These are phyloP conservation scores for Talaromyces marneffei DNA, from an alignment of 2,329 filamentous ascomycete species.

Conservation along the genomic window DNA sequence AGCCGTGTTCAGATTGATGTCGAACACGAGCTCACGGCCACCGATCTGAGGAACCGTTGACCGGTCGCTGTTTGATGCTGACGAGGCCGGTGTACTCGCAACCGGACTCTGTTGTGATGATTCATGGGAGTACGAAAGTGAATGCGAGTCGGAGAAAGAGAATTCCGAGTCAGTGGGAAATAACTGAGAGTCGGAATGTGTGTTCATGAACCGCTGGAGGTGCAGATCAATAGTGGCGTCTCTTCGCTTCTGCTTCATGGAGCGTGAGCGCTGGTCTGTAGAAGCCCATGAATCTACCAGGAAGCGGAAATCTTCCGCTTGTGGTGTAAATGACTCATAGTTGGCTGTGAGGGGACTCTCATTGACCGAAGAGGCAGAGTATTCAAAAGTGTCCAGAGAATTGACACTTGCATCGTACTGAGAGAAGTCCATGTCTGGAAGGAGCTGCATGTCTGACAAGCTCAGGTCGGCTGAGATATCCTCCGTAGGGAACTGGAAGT, in stretches of 20 bases:
- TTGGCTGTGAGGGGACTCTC: background rate
- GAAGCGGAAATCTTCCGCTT: constrained; percentile 15
- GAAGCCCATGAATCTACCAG: constrained; percentile 25
- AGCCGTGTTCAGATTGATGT: constrained; percentile 40
- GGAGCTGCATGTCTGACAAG: constrained; percentile 7
- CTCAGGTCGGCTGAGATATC: background rate
- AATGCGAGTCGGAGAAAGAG: constrained; percentile 28
- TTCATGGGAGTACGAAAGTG: constrained; percentile 22
- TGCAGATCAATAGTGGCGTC: constrained; percentile 39
- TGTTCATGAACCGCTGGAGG: constrained; percentile 33
- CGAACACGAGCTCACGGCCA: constrained; percentile 35
- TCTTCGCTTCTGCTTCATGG: constrained; percentile 37
- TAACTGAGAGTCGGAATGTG: constrained; percentile 18
- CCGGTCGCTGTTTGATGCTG: constrained; percentile 1
- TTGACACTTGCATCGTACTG: background rate
- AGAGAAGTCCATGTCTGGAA: constrained; percentile 1
- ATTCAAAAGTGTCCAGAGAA: background rate
- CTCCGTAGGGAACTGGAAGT: constrained; percentile 1
- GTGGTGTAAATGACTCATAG: background rate
- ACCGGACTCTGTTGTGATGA: constrained; percentile 19
- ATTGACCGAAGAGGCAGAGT: background rate
- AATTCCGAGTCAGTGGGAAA: constrained; percentile 29
- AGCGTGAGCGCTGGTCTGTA: constrained; percentile 28
- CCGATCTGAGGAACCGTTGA: constrained; percentile 19
- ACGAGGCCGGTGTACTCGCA: constrained; percentile 16